Base-by-base conservation (phyloP, 2,329 filamentous ascomycete species). In the Fonsecaea nubica region DNA sequence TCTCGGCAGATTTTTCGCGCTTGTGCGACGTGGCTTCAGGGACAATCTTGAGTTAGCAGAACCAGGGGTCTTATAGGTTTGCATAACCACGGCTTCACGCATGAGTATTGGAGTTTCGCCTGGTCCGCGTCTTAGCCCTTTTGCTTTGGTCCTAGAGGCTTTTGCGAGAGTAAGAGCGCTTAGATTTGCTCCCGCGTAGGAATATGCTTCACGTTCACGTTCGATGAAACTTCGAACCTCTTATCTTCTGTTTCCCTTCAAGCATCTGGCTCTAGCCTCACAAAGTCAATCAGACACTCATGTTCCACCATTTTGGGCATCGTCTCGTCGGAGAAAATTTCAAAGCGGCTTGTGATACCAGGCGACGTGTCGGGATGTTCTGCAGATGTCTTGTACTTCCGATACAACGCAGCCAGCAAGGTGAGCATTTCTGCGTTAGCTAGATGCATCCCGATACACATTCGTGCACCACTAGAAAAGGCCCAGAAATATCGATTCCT, bases 371-470 rank as follows among this genome's bases (percentile, higher is more conserved):
- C 64, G 36, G 72, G 72, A 2, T 69, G 65, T 71, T 58, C 57
- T 45, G 77, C 70, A 21, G 64, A 69, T 1, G 81, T 83, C 2
- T 56, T 74, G 69, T 83, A 85, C 33, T 72, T 75, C 58, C 79
- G 73, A 71, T 85, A 84, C 4, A 85, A 68, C 1, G 80, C 79
- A 3, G 81, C 77, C 0, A 81, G 72, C 7, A 85, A 71, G 1
- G 80, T 81, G 0, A 79, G 81, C 81, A 85, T 84, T 70, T 84
- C 82, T 12, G 81, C 80, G 77, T 83, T 82, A 1, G 83, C 83
- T 8, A 84, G 74, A 72, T 78, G 76, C 68, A 78, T 71, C 0
- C 79, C 78, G 69, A 80, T 77, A 63, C 76, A 80, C 77, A 80
- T 80, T n/a, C 78, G 72, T 15, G 74, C 77, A 45, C 78, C 78